Evolutionary conservation across 2,329 filamentous ascomycete genomes (phyloP), one percentile per base, ranked within the genome.

Genomic region (Aureobasidium sp.): DNA sequence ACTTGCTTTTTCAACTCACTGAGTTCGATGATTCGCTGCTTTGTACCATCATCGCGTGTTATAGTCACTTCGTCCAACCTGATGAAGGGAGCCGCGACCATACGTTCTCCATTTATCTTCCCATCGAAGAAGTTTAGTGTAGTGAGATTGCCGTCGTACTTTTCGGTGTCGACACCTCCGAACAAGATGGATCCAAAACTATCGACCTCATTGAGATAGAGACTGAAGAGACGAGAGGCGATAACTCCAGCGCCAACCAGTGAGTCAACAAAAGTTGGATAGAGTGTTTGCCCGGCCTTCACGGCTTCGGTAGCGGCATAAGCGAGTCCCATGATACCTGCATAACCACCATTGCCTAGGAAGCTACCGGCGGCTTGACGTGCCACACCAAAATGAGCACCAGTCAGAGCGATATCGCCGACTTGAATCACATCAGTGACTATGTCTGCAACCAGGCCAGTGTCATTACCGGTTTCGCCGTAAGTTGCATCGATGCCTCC

Each of bases 261-360:
- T 3, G 66, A 61, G 47, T 66, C 63, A 1, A 64, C 64, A 49
- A 68, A 62, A 44, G 66, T 67, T 3, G 62, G 62, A 54, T 68
- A 68, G 1, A 8, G 24, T 25, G 42, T 29, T 21, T 60, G 45
- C 4, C 14, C 25, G 4, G 54, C n/a, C 1, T 30, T 30, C 19
- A 53, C 49, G 3, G 61, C 65, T 51, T 68, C 65, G 19, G 59
- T 63, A 5, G 45, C 29, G 5, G 57, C 56, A 57, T 67, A 67
- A 16, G 62, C 64, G 8, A 68, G 19, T 11, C 65, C 65, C 61
- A 68, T 61, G 38, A 68, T 47, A 19, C 65, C 63, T 6, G 63
- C 57, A 14, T 62, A 60, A 53, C 56, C 64, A 6, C 63, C 64
- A 14, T 24, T 32, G 12, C 10, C n/a, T 4, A 61, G 63, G 2